phyloP scores from a whole-genome alignment of 2,329 filamentous ascomycete species.

The Byssochlamys sp. region DNA sequence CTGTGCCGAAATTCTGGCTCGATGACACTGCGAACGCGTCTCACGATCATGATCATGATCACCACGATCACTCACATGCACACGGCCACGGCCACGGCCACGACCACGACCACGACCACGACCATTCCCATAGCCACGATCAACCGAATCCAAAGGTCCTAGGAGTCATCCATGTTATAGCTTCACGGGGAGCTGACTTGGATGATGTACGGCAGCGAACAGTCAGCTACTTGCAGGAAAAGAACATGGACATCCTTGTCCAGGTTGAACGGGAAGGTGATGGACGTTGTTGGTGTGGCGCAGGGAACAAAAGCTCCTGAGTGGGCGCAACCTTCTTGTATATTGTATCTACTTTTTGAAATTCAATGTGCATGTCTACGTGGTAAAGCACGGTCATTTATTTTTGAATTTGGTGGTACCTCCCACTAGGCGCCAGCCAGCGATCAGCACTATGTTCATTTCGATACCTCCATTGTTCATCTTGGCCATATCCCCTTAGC shows the following conservation, averaged over 20 bases:
- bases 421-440: neutral
- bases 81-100: constrained; percentile 22
- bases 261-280: constrained; percentile 84
- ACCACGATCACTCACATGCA: constrained; percentile 18
- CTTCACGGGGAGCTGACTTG: constrained; percentile 59
- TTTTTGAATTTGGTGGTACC: neutral
- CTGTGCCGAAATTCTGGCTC: constrained; percentile 84
- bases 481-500: neutral
- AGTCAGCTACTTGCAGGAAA: constrained; percentile 56
- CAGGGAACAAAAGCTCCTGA: constrained; percentile 28
- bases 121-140: constrained; percentile 43
- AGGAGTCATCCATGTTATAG: constrained; percentile 79
- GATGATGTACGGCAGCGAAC: constrained; percentile 80
- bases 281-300: constrained; percentile 52
- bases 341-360: neutral
- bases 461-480: neutral
- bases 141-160: constrained; percentile 69
- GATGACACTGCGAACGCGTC: constrained; percentile 52
- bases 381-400: neutral
- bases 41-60: constrained; percentile 11
- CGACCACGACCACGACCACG: constrained; percentile 34
- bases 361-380: neutral
- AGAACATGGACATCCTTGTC: constrained; percentile 70
- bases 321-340: neutral
- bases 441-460: neutral